These are phyloP conservation scores for Syzygium malaccense DNA, from an alignment of 441 rosid genomes.

Conservation along the genomic window DNA sequence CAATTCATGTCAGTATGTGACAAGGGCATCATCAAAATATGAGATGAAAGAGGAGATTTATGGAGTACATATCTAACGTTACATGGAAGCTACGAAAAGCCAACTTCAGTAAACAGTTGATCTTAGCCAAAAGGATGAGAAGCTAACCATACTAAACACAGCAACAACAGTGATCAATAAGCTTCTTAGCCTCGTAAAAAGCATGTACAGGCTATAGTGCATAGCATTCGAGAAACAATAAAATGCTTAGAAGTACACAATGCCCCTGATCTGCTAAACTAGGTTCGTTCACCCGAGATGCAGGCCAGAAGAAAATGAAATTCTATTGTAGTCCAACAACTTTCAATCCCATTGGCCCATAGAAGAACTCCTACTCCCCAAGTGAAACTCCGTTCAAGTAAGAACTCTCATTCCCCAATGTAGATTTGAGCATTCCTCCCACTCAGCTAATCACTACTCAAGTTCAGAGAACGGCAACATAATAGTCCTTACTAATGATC, in stretches of 20 bases:
- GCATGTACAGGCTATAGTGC: not conserved
- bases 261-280: not conserved
- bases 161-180: not conserved
- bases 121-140: not conserved
- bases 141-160: not conserved
- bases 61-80: not conserved
- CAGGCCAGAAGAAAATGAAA: not conserved
- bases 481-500: not conserved
- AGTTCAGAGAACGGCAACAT: not conserved
- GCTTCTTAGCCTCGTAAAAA: not conserved
- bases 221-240: not conserved
- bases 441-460: not conserved
- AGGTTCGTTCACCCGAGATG: not conserved
- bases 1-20: not conserved
- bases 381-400: not conserved
- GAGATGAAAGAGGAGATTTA: not conserved
- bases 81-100: not conserved
- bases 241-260: not conserved
- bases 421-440: not conserved
- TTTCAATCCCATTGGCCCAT: not conserved
- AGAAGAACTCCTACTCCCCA: not conserved
- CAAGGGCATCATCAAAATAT: not conserved
- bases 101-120: not conserved
- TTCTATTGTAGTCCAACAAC: not conserved
- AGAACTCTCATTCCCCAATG: not conserved